Conservation (phyloP, 148 eudicot genomes). For the Oxyria digyna region DNA sequence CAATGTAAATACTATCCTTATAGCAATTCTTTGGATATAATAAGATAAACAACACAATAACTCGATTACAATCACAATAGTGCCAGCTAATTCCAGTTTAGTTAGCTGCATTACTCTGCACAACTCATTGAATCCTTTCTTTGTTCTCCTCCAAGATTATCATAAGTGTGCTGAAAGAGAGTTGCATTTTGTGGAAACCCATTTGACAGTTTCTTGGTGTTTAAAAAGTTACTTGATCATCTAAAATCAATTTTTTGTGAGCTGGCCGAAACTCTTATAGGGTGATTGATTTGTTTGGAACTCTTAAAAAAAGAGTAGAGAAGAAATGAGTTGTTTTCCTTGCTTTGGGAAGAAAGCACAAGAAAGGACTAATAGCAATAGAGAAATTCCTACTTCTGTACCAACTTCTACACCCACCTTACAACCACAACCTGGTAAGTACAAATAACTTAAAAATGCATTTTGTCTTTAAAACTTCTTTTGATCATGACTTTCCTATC, state of each 20-base stretch:
- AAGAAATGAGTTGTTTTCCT: slow-evolving; percentile 15
- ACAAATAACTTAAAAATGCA: background rate
- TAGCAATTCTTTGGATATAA: background rate
- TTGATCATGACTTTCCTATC: background rate
- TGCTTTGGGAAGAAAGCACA: slow-evolving; percentile 12
- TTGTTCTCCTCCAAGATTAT: background rate
- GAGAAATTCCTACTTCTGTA: slow-evolving; percentile 14
- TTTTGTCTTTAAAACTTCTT: background rate
- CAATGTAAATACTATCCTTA: background rate
- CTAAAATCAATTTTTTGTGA: background rate
- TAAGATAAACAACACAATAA: background rate
- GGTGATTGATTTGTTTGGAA: background rate
- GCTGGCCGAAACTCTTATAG: background rate
- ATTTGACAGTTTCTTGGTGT: background rate
- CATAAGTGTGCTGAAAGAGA: background rate
- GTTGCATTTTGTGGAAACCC: background rate
- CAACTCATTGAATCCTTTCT: background rate
- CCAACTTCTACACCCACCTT: slow-evolving; percentile 15
- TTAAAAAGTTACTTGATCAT: background rate
- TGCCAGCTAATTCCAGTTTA: background rate
- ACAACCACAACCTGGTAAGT: slow-evolving; percentile 12
- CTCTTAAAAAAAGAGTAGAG: background rate
- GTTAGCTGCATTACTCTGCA: background rate
- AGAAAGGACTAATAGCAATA: slow-evolving; percentile 13
- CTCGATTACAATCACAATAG: background rate